Base-by-base conservation (phyloP, 192 early-diverging fungal species). In the Paraglomus brasilianum region DNA sequence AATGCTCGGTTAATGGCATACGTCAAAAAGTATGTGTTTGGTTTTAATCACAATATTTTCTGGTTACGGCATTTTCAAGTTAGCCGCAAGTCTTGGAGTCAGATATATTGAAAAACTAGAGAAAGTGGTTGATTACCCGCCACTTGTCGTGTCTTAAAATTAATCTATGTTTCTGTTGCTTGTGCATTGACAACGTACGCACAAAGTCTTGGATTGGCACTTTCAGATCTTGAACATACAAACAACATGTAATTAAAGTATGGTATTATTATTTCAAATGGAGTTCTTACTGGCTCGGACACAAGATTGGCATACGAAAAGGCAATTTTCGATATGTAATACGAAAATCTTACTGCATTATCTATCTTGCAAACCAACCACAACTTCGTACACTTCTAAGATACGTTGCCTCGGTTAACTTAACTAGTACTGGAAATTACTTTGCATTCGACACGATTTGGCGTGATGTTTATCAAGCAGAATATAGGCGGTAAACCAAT, bases 211-310 rank as follows among this genome's bases (percentile, higher is more conserved):
- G 17, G 17, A 49, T 4, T 49, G 3, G 1, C 48, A 49, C 30
- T 30, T 3, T 30, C 3, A 30, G 17, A 63, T 47, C 44, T 63
- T 63, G 17, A 45, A 63, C 44, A 15, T 46, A 13, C 8, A 0
- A 30, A 14, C 10, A 63, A 63, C 24, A 47, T 24, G 17, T 63
- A 30, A 7, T 63, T 4, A 63, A 30, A 46, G 44, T 49, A 47
- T 63, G 61, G 61, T 45, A 63, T 63, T 11, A 22, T 47, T 63
- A 49, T 63, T 47, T 63, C 5, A 19, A 11, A n/a, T 63, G 19
- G 61, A 13, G n/a, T 3, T 19, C 17, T 1, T 46, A 45, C 8
- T 63, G 61, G 44, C 15, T 47, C 44, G 44, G 61, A 22, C 44
- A 49, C 4, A 49, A 49, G 3, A 49, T 49, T 49, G 48, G 48